A percentile compares a stretch with the other conserved stretches of the same genome.
Conservation (phyloP, 1,284 basidiomycete species). For the Ceratobasidium sp. region DNA sequence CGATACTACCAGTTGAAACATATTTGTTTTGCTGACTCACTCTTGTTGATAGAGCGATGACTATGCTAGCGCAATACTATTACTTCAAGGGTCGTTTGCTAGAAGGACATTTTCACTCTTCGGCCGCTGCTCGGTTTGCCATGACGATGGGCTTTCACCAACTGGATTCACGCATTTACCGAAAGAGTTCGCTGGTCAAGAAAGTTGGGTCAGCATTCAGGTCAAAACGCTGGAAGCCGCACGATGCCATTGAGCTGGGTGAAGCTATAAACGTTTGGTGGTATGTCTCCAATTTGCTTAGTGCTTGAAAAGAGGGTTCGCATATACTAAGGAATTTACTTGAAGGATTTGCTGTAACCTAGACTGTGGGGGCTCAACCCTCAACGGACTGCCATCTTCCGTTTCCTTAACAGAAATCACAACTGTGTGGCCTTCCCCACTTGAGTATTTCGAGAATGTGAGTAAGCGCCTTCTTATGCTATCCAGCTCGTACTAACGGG, state of each 20-base stretch:
- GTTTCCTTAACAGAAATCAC: conserved; percentile 10
- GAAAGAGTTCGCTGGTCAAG: background rate
- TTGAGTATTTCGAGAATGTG: conserved; percentile 18
- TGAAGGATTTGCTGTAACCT: conserved; percentile 22
- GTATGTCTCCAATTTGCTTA: background rate
- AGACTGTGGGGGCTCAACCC: conserved; percentile 9
- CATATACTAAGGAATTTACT: background rate
- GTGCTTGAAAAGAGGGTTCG: background rate
- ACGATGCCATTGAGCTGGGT: conserved; percentile 8
- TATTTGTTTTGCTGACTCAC: background rate
- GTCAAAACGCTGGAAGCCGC: conserved; percentile 9
- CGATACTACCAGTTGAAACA: background rate
- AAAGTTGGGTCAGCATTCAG: background rate
- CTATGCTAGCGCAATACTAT: conserved; percentile 60
- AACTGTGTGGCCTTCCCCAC: conserved; percentile 28
- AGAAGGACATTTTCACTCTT: conserved; percentile 77
- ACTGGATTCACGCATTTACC: conserved; percentile 25
- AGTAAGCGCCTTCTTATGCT: background rate
- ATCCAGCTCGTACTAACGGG: background rate
- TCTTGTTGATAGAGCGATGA: conserved; percentile 7
- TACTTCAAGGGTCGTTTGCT: conserved; percentile 74
- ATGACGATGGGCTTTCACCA: background rate
- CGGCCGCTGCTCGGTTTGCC: conserved; percentile 56
- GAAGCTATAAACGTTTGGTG: conserved; percentile 38
- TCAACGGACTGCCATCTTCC: conserved; percentile 23